Evolutionary conservation across 495 filamentous ascomycete species (phyloP), one percentile per base, ranked within the genome.

Genomic region (Lasiosphaeriaceae sp.): DNA sequence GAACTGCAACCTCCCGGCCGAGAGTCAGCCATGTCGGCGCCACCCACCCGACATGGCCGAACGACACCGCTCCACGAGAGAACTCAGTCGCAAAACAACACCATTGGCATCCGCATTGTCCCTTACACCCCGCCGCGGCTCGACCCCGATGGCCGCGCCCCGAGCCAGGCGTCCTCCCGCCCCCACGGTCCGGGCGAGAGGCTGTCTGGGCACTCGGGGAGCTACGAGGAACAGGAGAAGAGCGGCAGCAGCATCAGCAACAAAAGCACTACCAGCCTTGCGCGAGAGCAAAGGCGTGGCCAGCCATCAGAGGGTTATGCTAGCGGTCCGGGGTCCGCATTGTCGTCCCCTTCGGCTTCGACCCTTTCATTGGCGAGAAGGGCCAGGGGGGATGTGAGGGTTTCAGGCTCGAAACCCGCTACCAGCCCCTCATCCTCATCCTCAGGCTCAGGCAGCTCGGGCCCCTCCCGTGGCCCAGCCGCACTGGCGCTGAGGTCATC

Each of bases 21-120:
- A 52, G 53, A 55, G 43, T 4, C 9, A 58, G 68, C 68, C 64
- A 72, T 72, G 69, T 70, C 69, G 69, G 67, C 66, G 59, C 64
- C 69, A 54, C 52, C 63, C 34, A 47, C 54, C 54, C 66, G 69
- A 66, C 66, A 69, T 65, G 66, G 64, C 66, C 66, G 48, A 55
- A 49, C 67, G 24, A 61, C 62, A 60, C 80, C 85, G 46, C 74
- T 86, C 54, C 78, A 79, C 65, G 77, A 83, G 62, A 77, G 82
- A 56, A 77, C 77, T 19, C 70, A 78, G 34, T 83, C 84, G 58
- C 74, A 82, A 57, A 77, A 68, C 63, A 84, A 83, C 64, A 71
- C 69, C 29, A 65, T 68, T 8, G 73, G 71, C 47, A 75, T 82
- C 60, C 75, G 80, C 55, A 69, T 84, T 63, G 68, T 87, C 58